Base-by-base conservation (phyloP, 805 yeast species). In the Sugiyamaella boreocaroliniensis region DNA sequence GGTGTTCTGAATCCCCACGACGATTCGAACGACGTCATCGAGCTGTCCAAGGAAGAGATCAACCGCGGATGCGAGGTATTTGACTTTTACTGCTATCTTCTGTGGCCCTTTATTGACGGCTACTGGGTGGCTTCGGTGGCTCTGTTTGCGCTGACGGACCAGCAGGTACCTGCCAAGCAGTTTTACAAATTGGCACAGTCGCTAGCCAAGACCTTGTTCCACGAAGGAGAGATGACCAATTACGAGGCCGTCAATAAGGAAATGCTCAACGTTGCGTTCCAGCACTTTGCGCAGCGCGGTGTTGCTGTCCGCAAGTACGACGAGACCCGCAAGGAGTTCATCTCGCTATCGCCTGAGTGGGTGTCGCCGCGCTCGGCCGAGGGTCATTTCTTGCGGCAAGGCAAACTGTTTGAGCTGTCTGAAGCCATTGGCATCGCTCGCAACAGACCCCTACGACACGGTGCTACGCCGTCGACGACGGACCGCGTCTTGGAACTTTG, bases 101-200 rank as follows among this genome's bases (percentile, higher is more conserved):
- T 72, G 26, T 72, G 76, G 76, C 76, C 76, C 2, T 73, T 68
- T 55, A 62, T 71, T 43, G 76, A 72, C 42, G 76, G 76, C 10
- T 72, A 68, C 61, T 72, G 75, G 75, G 58, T 71, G 16, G 69
- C 71, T 2, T 61, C 71, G 7, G 60, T 69, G 29, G 56, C 74
- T 18, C 52, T 72, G 52, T 66, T 67, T 49, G 55, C 68, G 29
- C 58, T 72, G 49, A 56, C 53, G 3, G 61, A 58, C 8, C 34
- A 15, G 9, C 29, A 49, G 19, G 51, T 69, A 40, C 59, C 59
- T 11, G 65, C 62, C 29, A 63, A 60, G 48, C 63, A 61, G 41
- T 71, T 72, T 53, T 57, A 63, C 44, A 64, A 64, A 40, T 54
- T 57, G 41, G 67, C 72, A 9, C 76, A 72, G 59, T 47, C 63